Conservation (phyloP, 306 rosid species). For the Sicyos baderoa region DNA sequence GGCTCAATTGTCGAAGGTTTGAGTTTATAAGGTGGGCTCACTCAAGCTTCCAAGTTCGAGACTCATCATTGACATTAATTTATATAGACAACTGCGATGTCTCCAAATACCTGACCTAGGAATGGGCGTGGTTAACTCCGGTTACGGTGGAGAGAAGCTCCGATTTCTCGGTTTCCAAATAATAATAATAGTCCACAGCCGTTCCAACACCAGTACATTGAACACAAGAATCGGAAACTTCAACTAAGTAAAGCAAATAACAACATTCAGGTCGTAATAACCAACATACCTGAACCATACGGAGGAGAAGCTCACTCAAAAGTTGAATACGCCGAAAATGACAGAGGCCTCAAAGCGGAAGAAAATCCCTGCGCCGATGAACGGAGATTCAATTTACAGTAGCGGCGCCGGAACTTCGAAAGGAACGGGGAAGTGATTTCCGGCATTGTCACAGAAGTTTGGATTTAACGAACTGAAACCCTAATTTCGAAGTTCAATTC, state of each 20-base stretch:
- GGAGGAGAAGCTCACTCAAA: not conserved
- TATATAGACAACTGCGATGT: too few species aligned
- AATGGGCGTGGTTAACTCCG: too few species aligned
- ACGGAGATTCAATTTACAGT: not conserved
- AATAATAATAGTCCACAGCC: too few species aligned
- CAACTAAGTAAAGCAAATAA: not conserved
- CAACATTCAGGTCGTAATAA: not conserved
- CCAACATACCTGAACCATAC: conserved; percentile 1
- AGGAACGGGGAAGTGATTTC: not conserved
- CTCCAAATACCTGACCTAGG: too few species aligned
- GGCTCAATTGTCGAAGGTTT: too few species aligned
- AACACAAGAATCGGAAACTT: not conserved
- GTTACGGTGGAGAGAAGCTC: too few species aligned
- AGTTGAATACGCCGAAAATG: not conserved
- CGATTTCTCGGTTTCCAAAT: too few species aligned
- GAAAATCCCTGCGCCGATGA: not conserved
- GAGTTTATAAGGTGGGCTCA: too few species aligned
- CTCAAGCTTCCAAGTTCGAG: too few species aligned
- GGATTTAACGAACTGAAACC: not conserved
- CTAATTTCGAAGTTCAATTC: not conserved
- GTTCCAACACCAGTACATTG: not conserved
- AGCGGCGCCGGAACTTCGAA: not conserved
- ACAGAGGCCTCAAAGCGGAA: not conserved
- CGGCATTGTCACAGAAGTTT: not conserved
- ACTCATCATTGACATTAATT: too few species aligned